phyloP scores from a whole-genome alignment of 2,329 filamentous ascomycete genomes.

The Aspergillus quadricinctus region DNA sequence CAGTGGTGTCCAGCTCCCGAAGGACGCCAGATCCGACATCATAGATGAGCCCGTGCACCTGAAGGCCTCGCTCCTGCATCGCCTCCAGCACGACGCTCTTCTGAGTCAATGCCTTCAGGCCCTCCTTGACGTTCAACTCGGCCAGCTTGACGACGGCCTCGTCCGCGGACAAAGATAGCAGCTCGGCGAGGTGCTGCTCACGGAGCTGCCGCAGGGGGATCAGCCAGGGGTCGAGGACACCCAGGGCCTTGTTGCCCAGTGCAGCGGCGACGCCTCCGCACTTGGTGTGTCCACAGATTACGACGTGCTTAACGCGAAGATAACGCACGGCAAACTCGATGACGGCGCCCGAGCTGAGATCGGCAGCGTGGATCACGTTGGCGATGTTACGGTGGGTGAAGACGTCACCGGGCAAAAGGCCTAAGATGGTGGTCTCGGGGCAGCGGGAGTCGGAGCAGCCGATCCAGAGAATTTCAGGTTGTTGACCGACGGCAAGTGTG shows the following conservation, averaged over 20 bases:
- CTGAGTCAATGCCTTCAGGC: constrained; percentile 63
- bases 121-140: constrained; percentile 70
- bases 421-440: constrained; percentile 76
- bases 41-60: constrained; percentile 75
- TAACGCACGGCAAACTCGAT: constrained; percentile 74
- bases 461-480: constrained; percentile 66
- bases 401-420: constrained; percentile 74
- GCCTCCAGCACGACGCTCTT: constrained; percentile 68
- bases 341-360: constrained; percentile 70
- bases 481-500: constrained; percentile 62
- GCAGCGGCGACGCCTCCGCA: constrained; percentile 57
- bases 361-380: constrained; percentile 71
- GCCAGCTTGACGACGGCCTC: constrained; percentile 60
- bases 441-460: constrained; percentile 83
- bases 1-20: constrained; percentile 48
- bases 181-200: constrained; percentile 48
- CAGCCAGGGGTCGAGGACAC: constrained; percentile 59
- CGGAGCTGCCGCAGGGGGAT: constrained; percentile 53
- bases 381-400: constrained; percentile 91
- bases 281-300: constrained; percentile 58
- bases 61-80: constrained; percentile 63
- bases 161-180: constrained; percentile 45
- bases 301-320: constrained; percentile 62
- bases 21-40: constrained; percentile 58
- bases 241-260: constrained; percentile 54